Percentiles rank a stretch among this genome's conserved stretches.
These are phyloP conservation scores for Ophiognomonia clavigignenti-juglandacearum DNA, from an alignment of 2,329 filamentous ascomycete species.

Conservation along the genomic window DNA sequence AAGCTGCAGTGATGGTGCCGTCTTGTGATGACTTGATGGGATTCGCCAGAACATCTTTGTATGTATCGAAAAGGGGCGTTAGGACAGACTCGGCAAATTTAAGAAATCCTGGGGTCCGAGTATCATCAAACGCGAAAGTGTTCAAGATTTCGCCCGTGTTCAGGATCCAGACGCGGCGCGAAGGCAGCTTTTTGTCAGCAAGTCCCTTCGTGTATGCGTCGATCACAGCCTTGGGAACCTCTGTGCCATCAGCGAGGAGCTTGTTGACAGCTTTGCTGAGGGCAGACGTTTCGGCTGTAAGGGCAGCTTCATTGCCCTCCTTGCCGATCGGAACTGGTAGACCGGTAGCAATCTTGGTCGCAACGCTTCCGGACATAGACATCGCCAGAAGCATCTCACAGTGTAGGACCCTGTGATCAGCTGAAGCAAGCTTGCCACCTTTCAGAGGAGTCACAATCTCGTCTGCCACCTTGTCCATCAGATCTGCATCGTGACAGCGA, in stretches of 20 bases:
- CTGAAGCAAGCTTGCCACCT: slow-evolving; percentile 73
- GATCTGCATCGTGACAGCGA: slow-evolving; percentile 51
- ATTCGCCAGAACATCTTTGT: slow-evolving; percentile 74
- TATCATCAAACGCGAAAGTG: slow-evolving; percentile 39
- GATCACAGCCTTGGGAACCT: slow-evolving; percentile 60
- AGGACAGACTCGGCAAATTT: slow-evolving; percentile 50
- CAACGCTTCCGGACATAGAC: slow-evolving; percentile 54
- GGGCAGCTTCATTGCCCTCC: slow-evolving; percentile 82
- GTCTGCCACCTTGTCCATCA: slow-evolving; percentile 64
- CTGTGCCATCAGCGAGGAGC: slow-evolving; percentile 54
- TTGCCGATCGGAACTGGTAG: slow-evolving; percentile 69
- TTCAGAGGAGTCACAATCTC: slow-evolving; percentile 79
- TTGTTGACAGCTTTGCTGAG: slow-evolving; percentile 62
- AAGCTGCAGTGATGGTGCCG: slow-evolving; percentile 75
- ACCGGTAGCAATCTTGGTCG: slow-evolving; percentile 60
- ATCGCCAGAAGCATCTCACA: slow-evolving; percentile 72
- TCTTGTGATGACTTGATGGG: slow-evolving; percentile 74
- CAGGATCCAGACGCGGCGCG: slow-evolving; percentile 76
- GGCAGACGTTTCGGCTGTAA: slow-evolving; percentile 69
- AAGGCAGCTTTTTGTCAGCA: slow-evolving; percentile 74
- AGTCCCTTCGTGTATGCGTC: slow-evolving; percentile 78
- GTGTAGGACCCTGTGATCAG: slow-evolving; percentile 80
- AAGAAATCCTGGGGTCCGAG: slow-evolving; percentile 41
- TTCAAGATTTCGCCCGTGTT: slow-evolving; percentile 68
- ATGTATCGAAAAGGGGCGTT: slow-evolving; percentile 60